Base-by-base conservation (phyloP, 805 yeast species). In the Saccharomycopsis malanga region DNA sequence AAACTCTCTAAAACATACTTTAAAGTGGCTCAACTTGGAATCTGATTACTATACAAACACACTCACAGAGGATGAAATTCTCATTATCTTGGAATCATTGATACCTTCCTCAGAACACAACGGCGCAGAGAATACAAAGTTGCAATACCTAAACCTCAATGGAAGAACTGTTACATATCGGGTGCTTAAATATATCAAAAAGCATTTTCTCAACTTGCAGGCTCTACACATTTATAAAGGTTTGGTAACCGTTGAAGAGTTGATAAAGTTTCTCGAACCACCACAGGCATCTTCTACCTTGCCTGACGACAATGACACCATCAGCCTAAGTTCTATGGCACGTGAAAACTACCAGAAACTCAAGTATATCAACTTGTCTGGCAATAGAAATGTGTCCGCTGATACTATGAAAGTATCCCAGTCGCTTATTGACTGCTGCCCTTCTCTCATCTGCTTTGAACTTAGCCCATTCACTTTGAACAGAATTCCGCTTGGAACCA, bases 11-110 rank as follows among this genome's bases (percentile, higher is more conserved):
- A n/a, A 25, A 21, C 9, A 38, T 22, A 27, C 44, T 9, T 27
- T 48, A n/a, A 21, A 43, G 21, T 48, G 51, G 51, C 24, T 48
- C 7, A 42, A 45, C 25, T 48, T 48, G 34, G 51, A 43, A 22
- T 15, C 47, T 12, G 41, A 39, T 14, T 37, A n/a, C 7, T 39
- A 24, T n/a, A 14, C 15, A 6, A 43, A 44, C 18, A 17, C 39
- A 4, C 29, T 48, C 14, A 20, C 34, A 12, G 51, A 43, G 23
- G 39, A 38, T 18, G 51, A 48, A 27, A 15, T 48, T 4, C 34
- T 48, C 14, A 27, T 34, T 6, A 39, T 48, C 2, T 30, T 48
- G 27, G 40, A 44, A 12, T 48, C 47, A 14, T 38, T 48, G 29
- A 25, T 32, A 15, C 45, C 45, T 15, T 29, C 15, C 4, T 17